phyloP scores from a whole-genome alignment of 2,329 filamentous ascomycete species.

The Grosmannia clavigera region DNA sequence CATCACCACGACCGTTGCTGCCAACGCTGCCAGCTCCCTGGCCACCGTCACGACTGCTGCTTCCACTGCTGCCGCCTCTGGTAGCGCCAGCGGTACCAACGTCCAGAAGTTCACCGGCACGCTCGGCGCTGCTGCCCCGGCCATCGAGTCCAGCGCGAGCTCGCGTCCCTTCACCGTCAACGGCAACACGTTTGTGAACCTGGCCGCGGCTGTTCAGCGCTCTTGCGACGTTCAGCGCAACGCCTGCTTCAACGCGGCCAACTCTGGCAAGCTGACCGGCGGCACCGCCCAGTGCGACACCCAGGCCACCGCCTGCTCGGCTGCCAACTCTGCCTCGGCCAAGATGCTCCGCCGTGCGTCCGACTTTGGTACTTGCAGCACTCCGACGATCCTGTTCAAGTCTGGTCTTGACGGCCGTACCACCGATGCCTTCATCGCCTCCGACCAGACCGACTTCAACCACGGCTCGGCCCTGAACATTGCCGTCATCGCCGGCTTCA shows the following conservation, averaged over 20 bases:
- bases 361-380: conserved; percentile 27
- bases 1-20: conserved; percentile 8
- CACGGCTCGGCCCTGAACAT: conserved; percentile 35
- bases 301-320: conserved; percentile 21
- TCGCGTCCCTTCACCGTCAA: conserved; percentile 23
- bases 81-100: conserved; percentile 14
- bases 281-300: conserved; percentile 22
- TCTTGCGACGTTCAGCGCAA: conserved; percentile 35
- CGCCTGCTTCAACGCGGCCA: conserved; percentile 27
- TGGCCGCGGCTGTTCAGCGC: conserved; percentile 26
- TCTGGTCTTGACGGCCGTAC: conserved; percentile 30
- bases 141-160: conserved; percentile 20
- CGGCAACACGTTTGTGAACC: conserved; percentile 27
- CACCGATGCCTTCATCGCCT: conserved; percentile 28
- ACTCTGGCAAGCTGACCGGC: conserved; percentile 20
- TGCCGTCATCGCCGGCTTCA: conserved; percentile 33
- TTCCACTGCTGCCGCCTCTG: not conserved
- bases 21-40: conserved; percentile 12
- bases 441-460: conserved; percentile 27
- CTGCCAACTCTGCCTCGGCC: conserved; percentile 6
- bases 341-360: conserved; percentile 13
- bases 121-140: conserved; percentile 26
- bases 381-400: conserved; percentile 30
- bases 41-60: conserved; percentile 9
- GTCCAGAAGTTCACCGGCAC: conserved; percentile 28